Evolutionary conservation across 208 protist genomes (phyloP).

Genomic region (Phytomonas francai): DNA sequence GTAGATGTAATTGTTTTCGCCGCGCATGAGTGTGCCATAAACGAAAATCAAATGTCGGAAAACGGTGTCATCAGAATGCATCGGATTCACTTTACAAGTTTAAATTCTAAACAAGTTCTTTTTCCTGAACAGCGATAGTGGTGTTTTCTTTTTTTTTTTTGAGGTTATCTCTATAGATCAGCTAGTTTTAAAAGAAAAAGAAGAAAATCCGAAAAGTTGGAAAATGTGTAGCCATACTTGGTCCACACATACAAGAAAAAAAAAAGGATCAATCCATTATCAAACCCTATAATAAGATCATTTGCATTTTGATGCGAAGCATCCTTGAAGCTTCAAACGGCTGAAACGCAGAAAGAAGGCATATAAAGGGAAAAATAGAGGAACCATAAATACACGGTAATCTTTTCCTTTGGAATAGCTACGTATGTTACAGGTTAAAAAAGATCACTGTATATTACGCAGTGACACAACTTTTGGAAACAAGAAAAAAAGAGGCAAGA

Average conservation of each 20-base stretch:
- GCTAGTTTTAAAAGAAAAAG: constrained; percentile 9
- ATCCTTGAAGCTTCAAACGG: not conserved
- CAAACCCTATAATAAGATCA: not conserved
- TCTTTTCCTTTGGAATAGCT: not conserved
- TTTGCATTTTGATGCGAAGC: not conserved
- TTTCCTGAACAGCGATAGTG: not conserved
- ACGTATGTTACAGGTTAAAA: too few relatives aligned
- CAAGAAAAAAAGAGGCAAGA: constrained; percentile 6
- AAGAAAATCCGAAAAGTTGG: constrained; percentile 12
- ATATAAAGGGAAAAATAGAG: constrained; percentile 14
- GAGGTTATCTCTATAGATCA: not conserved
- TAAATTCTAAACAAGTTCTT: not conserved
- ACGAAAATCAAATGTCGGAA: constrained; percentile 44
- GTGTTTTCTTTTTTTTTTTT: not conserved
- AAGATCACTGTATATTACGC: not conserved
- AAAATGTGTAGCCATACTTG: not conserved
- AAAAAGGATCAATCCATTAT: constrained; percentile 8
- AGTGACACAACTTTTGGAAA: not conserved
- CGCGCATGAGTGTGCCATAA: constrained; percentile 60
- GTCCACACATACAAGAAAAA: not conserved
- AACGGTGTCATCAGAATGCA: not conserved
- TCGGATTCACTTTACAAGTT: not conserved
- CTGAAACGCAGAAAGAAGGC: not conserved
- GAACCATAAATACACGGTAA: constrained; percentile 9
- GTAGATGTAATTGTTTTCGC: constrained; percentile 61